Conservation (phyloP, 2,329 filamentous ascomycete species). For the Pseudopithomyces maydicus region DNA sequence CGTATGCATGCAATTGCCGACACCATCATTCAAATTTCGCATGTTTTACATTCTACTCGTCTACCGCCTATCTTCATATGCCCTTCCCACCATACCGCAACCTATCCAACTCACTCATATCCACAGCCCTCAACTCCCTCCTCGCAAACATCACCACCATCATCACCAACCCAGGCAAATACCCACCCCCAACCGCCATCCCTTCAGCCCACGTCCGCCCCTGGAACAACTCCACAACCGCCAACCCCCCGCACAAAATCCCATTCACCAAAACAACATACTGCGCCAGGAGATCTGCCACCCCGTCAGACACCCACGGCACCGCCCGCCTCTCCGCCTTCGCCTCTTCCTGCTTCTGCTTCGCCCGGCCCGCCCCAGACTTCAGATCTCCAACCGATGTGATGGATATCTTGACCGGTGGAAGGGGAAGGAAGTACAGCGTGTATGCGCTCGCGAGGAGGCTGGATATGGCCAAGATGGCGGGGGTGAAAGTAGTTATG, state of each 20-base stretch:
- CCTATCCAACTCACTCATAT: slow-evolving; percentile 67
- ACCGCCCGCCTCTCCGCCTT: slow-evolving; percentile 19
- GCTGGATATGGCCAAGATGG: slow-evolving; percentile 66
- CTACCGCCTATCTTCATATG: slow-evolving; percentile 32
- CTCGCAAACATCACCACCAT: slow-evolving; percentile 65
- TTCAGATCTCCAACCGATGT: slow-evolving; percentile 13
- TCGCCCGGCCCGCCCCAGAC: background rate
- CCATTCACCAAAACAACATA: slow-evolving; percentile 67
- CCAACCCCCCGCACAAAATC: slow-evolving; percentile 57
- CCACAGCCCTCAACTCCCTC: slow-evolving; percentile 69
- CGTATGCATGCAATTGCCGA: background rate
- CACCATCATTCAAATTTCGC: background rate
- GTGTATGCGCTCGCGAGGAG: slow-evolving; percentile 67
- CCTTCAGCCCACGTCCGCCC: slow-evolving; percentile 30
- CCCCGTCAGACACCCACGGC: slow-evolving; percentile 26
- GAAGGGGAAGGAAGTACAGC: slow-evolving; percentile 61
- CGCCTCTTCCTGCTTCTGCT: background rate
- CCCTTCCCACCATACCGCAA: slow-evolving; percentile 72
- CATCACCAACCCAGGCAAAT: slow-evolving; percentile 60
- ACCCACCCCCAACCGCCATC: slow-evolving; percentile 41
- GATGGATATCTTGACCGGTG: slow-evolving; percentile 49
- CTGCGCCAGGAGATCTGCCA: slow-evolving; percentile 57
- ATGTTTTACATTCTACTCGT: background rate
- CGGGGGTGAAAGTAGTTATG: slow-evolving; percentile 48
- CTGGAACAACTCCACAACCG: slow-evolving; percentile 47